Evolutionary conservation across 2,329 filamentous ascomycete species (phyloP).

Genomic region (Calonectria fujianensis): DNA sequence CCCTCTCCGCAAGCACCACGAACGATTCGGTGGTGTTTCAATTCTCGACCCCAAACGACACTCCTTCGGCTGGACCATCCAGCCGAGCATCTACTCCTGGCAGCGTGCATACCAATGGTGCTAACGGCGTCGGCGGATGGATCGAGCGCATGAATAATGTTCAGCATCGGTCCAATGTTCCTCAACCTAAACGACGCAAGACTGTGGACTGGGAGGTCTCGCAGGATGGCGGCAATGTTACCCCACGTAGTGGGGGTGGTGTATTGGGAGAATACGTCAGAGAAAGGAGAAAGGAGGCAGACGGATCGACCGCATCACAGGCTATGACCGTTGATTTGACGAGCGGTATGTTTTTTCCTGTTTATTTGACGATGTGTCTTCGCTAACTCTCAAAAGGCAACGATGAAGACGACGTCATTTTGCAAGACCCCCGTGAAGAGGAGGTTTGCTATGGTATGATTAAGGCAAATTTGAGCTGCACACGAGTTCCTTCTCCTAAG

Average conservation of each 20-base stretch:
- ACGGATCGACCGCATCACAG: conserved; percentile 52
- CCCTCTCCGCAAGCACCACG: conserved; percentile 49
- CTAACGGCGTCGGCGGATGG: conserved; percentile 73
- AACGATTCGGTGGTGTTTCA: conserved; percentile 64
- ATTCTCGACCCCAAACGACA: conserved; percentile 62
- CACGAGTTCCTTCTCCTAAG: conserved; percentile 81
- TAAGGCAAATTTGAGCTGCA: conserved; percentile 80
- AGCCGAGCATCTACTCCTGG: conserved; percentile 60
- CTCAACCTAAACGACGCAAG: conserved; percentile 81
- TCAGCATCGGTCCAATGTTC: conserved; percentile 75
- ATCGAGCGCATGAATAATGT: conserved; percentile 87
- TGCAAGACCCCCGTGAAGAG: conserved; percentile 77
- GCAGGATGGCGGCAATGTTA: conserved; percentile 60
- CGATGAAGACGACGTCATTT: conserved; percentile 76
- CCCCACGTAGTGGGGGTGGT: conserved; percentile 67
- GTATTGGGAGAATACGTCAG: conserved; percentile 81
- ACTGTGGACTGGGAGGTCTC: conserved; percentile 66
- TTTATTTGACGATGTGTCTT: neutral
- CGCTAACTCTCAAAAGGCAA: conserved; percentile 50
- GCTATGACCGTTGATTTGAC: conserved; percentile 76
- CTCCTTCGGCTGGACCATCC: conserved; percentile 58
- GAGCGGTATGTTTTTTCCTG: conserved; percentile 61
- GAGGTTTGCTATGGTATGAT: conserved; percentile 89
- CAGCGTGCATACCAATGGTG: conserved; percentile 49
- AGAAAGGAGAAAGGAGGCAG: conserved; percentile 71